Base-by-base conservation (phyloP, 1,139 yeast genomes). In the Spathaspora sp. region DNA sequence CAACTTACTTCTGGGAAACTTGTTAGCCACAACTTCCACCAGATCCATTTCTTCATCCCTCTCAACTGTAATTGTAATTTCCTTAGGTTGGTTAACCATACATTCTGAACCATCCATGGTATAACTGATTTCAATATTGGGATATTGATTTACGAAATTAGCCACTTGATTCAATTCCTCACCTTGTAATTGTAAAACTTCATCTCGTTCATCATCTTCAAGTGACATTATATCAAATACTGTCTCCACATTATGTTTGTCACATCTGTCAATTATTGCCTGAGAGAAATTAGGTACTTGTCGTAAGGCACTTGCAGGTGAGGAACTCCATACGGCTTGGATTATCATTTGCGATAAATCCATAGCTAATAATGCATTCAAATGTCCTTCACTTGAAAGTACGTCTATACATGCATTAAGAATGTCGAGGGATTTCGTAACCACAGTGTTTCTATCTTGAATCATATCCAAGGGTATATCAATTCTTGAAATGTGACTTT, bases 311-410 rank as follows among this genome's bases (percentile, higher is more conserved):
- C 16, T 17, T 6, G 16, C 18, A 43, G 81, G 80, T 47, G 89
- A 97, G 23, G 81, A 74, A 54, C 83, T 88, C 96, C 97, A 90
- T 24, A 87, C 69, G 0, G 86, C 95, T 63, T 93, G 99, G 0
- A 86, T 82, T 9, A 89, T 68, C 96, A 90, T 88, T 59, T 93
- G 99, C 1, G 88, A 80, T 47, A 91, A 62, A 60, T 93, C 98
- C 87, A 93, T 89, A 0, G 90, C 95, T 45, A 78, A 77, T 53
- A 89, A 74, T 0, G 96, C 90, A 61, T 83, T 87, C 57, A 91
- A 66, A 52, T 76, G 73, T 0, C 98, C 97, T 49, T 89, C 91
- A 52, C 91, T 81, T 0, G 96, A 82, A 39, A 90, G 67, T 1
- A 85, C 70, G 61, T 93, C 97, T 25, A 89, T 84, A 47, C 83